Conservation (phyloP, 2,329 filamentous ascomycete species). For the Leptographium flavum region DNA sequence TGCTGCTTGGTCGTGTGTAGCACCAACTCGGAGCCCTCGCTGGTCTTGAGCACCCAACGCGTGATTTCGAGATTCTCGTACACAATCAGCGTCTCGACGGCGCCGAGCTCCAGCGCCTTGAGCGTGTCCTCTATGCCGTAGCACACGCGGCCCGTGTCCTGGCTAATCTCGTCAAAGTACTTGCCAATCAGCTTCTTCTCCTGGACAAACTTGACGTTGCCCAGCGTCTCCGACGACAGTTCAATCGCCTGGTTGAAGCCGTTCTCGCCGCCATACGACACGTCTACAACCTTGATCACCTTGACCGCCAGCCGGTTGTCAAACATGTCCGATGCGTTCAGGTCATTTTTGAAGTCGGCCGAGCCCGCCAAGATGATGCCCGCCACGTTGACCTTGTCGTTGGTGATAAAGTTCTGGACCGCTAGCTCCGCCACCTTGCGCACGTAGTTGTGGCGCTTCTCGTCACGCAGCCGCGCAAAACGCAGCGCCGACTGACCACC, state of each 20-base stretch:
- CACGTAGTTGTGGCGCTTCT: conserved; percentile 99
- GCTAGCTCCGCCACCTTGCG: conserved; percentile 96
- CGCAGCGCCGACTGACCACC: conserved; percentile 98
- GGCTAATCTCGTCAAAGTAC: conserved; percentile 98
- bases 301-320: conserved; percentile 81
- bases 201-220: conserved; percentile 99
- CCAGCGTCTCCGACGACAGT: conserved; percentile 81
- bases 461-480: conserved; percentile 98
- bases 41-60: conserved; percentile 77
- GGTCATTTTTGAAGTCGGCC: conserved; percentile 98
- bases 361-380: conserved; percentile 92
- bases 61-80: conserved; percentile 96
- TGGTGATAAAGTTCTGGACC: conserved; percentile 97
- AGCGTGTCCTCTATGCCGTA: conserved; percentile 97
- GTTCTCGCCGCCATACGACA: conserved; percentile 97
- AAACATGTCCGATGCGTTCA: conserved; percentile 96
- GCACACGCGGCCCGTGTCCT: conserved; percentile 92
- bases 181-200: conserved; percentile 99
- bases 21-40: conserved; percentile 55
- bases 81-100: conserved; percentile 86
- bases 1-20: conserved; percentile 81
- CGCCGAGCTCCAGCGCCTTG: conserved; percentile 90
- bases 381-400: conserved; percentile 95
- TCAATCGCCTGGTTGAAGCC: conserved; percentile 99
- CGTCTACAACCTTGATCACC: conserved; percentile 98